Base-by-base conservation (phyloP, 2,329 filamentous ascomycete genomes). In the Sporothrix luriei region DNA sequence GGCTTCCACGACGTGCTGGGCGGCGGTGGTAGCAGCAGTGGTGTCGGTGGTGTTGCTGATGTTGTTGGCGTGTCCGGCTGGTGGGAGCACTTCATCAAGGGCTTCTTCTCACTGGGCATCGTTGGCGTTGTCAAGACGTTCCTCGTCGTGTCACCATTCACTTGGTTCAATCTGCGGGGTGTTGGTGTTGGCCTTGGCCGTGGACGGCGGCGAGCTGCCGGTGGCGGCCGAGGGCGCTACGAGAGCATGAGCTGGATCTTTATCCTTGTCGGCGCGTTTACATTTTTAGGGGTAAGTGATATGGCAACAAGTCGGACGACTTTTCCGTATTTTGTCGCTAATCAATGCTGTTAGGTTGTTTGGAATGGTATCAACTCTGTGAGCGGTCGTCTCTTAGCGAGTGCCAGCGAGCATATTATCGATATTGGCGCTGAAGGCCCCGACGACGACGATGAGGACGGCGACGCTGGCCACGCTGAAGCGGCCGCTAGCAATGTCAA, bases 51-150 rank as follows among this genome's bases (percentile, higher is more conserved):
- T 24, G 21, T 14, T 7, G 19, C 21, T 24, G 29, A 43, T 14
- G 2, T 26, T 13, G n/a, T 51, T 7, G n/a, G 26, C n/a, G 40
- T 49, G 16, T 43, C 52, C 2, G 87, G 88, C 1, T 98, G 94
- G 94, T 75, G 83, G 7, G 88, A 91, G 74, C 95, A 99, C 77
- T 95, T 97, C 74, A 73, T 91, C 70, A 97, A 97, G 79, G 95
- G 95, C 0, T 84, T 97, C 74, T 90, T 94, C n/a, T 94, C 92
- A 5, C 85, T 98, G 65, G 95, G 95, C 9, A 81, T 98, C 7
- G 81, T 98, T 21, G 94, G 94, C 0, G 91, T 97, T 71, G 78
- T 93, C 69, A 97, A 97, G 79, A 90, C 91, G 38, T 83, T 96
- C 67, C 80, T 96, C 65, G 86, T 89, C 19, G 83, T 93, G 76